phyloP scores from a whole-genome alignment of 1,139 yeast genomes.

The Petasospora rhodanensis region DNA sequence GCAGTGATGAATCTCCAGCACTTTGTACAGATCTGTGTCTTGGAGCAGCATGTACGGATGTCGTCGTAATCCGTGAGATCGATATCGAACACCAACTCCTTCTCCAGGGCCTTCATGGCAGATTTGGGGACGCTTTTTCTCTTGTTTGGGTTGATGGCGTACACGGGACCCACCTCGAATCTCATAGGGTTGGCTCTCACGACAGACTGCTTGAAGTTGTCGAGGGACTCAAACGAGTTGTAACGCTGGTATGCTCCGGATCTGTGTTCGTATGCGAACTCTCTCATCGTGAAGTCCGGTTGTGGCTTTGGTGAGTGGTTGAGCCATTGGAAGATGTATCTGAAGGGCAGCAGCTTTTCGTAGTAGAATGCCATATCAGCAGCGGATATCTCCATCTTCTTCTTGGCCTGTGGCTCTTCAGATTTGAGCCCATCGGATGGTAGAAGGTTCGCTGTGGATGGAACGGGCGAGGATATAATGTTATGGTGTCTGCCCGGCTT shows the following conservation, averaged over 20 bases:
- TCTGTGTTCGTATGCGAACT: slow-evolving; percentile 85
- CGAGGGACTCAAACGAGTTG: slow-evolving; percentile 62
- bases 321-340: slow-evolving; percentile 78
- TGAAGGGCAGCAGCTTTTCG: slow-evolving; percentile 65
- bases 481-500: slow-evolving; percentile 6
- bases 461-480: slow-evolving; percentile 4
- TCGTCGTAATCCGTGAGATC: slow-evolving; percentile 97
- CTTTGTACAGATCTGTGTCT: slow-evolving; percentile 76
- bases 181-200: slow-evolving; percentile 76
- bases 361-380: slow-evolving; percentile 77
- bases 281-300: slow-evolving; percentile 79
- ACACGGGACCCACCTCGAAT: slow-evolving; percentile 94
- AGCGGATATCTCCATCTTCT: slow-evolving; percentile 32
- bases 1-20: slow-evolving; percentile 96
- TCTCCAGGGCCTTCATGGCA: slow-evolving; percentile 74
- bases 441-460: slow-evolving; percentile 2
- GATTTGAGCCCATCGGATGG: slow-evolving; percentile 5
- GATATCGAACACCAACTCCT: slow-evolving; percentile 92
- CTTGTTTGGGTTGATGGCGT: slow-evolving; percentile 80
- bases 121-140: slow-evolving; percentile 74
- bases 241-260: slow-evolving; percentile 88
- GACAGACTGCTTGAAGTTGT: slow-evolving; percentile 75
- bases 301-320: slow-evolving; percentile 75
- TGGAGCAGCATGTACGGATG: slow-evolving; percentile 88
- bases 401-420: slow-evolving; percentile 5